Conservation (phyloP, 768 basidiomycete species). For the Termitomyces sp. region DNA sequence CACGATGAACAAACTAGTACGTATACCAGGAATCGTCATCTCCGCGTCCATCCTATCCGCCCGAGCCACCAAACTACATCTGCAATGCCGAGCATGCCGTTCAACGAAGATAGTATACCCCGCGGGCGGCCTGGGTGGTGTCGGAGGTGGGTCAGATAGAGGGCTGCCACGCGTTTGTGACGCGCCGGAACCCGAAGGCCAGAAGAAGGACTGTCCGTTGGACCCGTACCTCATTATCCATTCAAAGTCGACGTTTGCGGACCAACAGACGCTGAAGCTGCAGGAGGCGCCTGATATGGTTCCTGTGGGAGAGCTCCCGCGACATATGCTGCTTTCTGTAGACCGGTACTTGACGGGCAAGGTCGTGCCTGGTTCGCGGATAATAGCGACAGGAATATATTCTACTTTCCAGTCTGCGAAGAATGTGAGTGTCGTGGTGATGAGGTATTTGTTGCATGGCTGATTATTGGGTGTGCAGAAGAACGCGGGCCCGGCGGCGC, state of each 20-base stretch:
- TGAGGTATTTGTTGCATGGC: not conserved
- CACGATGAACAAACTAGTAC: constrained; percentile 93
- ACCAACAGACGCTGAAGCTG: constrained; percentile 93
- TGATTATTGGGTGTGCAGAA: constrained; percentile 38
- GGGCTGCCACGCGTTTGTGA: constrained; percentile 88
- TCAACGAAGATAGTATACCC: constrained; percentile 76
- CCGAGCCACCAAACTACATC: constrained; percentile 84
- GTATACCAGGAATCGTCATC: constrained; percentile 97
- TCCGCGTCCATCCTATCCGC: constrained; percentile 92
- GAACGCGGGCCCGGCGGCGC: constrained; percentile 77
- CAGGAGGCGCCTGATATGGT: constrained; percentile 99
- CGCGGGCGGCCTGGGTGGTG: constrained; percentile 71
- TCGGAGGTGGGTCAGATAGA: constrained; percentile 82
- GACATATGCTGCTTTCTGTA: constrained; percentile 89
- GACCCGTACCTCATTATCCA: constrained; percentile 97
- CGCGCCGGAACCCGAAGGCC: constrained; percentile 70
- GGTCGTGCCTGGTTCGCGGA: constrained; percentile 93
- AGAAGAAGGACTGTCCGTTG: constrained; percentile 90
- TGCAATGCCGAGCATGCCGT: constrained; percentile 91
- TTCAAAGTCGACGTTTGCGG: constrained; percentile 89
- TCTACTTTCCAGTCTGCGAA: constrained; percentile 91
- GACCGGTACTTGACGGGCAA: constrained; percentile 90
- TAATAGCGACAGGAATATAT: constrained; percentile 94
- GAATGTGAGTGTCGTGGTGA: constrained; percentile 49
- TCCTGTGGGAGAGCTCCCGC: constrained; percentile 94